phyloP scores from a whole-genome alignment of 1,284 basidiomycete species.

The Boletus hoseneyae region DNA sequence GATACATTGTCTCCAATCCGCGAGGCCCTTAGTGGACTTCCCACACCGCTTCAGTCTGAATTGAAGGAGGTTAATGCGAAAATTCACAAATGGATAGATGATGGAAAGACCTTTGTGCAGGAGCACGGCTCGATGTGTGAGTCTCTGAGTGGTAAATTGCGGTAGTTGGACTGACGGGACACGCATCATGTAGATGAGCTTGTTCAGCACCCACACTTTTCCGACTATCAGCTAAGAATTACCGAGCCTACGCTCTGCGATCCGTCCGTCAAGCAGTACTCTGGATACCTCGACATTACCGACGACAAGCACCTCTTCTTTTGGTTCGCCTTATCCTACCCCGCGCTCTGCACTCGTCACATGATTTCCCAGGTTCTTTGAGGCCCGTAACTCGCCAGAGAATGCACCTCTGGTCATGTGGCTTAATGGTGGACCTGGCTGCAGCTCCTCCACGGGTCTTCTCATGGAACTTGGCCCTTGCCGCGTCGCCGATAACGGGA shows the following conservation, averaged over 20 bases:
- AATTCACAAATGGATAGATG: constrained; percentile 44
- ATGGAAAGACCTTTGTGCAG: constrained; percentile 64
- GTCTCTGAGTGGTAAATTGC: constrained; percentile 23
- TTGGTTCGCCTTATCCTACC: constrained; percentile 48
- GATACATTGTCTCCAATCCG: constrained; percentile 33
- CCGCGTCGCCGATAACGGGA: constrained; percentile 63
- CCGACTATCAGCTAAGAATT: constrained; percentile 67
- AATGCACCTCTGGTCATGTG: constrained; percentile 83
- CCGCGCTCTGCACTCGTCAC: constrained; percentile 12
- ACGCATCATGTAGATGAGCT: constrained; percentile 55
- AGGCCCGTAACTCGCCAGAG: constrained; percentile 69
- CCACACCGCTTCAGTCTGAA: constrained; percentile 40
- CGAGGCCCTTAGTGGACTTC: constrained; percentile 2
- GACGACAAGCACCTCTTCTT: constrained; percentile 87
- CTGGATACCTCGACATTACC: constrained; percentile 87
- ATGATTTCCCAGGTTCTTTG: constrained; percentile 70
- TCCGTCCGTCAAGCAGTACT: constrained; percentile 78
- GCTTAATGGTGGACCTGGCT: constrained; percentile 86
- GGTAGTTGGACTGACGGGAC: constrained; percentile 10
- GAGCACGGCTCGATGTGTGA: constrained; percentile 61
- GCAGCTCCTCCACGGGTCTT: constrained; percentile 75
- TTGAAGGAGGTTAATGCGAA: constrained; percentile 48
- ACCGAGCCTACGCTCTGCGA: constrained; percentile 80
- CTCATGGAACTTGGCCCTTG: constrained; percentile 90
- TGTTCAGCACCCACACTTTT: constrained; percentile 69